phyloP scores from a whole-genome alignment of 2,329 filamentous ascomycete genomes.

The Colletotrichum agaves region DNA sequence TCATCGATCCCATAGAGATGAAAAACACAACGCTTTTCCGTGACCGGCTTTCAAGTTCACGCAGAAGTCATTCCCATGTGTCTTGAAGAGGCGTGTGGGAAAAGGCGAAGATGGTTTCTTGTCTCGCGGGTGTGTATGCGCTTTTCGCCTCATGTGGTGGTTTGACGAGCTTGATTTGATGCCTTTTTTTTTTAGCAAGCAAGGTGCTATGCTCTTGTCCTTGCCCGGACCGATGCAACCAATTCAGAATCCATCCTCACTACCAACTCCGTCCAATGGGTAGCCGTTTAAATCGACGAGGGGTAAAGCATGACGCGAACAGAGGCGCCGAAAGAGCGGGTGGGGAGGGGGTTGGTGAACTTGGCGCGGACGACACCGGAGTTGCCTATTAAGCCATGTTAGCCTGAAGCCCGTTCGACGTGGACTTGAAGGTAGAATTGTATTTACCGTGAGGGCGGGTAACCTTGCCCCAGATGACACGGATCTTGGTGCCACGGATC shows the following conservation, averaged over 20 bases:
- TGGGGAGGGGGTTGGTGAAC: constrained; percentile 95
- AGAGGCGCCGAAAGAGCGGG: constrained; percentile 95
- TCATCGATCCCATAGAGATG: constrained; percentile 24
- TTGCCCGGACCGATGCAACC: constrained; percentile 69
- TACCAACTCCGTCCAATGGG: constrained; percentile 68
- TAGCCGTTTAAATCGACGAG: constrained; percentile 85
- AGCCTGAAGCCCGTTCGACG: constrained; percentile 14
- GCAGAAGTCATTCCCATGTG: constrained; percentile 37
- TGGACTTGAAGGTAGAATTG: constrained; percentile 6
- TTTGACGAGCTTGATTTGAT: constrained; percentile 65
- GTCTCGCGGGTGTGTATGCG: constrained; percentile 36
- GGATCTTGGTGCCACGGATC: constrained; percentile 97
- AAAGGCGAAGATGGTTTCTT: constrained; percentile 38
- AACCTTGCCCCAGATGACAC: constrained; percentile 99
- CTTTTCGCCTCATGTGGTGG: constrained; percentile 39
- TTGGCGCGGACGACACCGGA: constrained; percentile 97
- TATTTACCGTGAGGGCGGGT: constrained; percentile 90
- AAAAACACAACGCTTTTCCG: constrained; percentile 17
- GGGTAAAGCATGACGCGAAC: constrained; percentile 98
- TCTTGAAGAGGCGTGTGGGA: constrained; percentile 40
- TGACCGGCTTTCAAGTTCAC: constrained; percentile 25
- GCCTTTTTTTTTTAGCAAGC: constrained; percentile 55
- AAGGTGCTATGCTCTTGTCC: constrained; percentile 62
- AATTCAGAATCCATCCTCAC: constrained; percentile 71
- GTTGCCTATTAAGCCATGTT: constrained; percentile 73